Conservation (phyloP, 495 filamentous ascomycete species). For the Sporormia fimetaria region DNA sequence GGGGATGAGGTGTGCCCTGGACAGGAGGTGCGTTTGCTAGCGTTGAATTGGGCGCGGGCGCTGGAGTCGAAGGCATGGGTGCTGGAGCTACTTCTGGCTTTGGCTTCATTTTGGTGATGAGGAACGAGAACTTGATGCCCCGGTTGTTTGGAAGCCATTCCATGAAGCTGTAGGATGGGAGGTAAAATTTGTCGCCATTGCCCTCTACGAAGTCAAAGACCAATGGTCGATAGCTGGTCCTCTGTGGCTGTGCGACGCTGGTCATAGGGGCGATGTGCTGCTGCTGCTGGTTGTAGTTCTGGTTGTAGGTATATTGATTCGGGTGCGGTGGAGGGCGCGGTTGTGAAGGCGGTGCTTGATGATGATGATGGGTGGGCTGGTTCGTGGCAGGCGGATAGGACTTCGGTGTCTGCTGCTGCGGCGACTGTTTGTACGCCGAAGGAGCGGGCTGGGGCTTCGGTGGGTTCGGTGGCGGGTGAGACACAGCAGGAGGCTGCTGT, state of each 20-base stretch:
- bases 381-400: no score
- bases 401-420: no score
- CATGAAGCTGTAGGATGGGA: constrained; percentile 76
- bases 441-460: no score
- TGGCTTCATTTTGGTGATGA: constrained; percentile 52
- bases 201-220: constrained; percentile 73
- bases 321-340: constrained; percentile 14
- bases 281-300: constrained; percentile 7
- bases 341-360: neutral
- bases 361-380: constrained; percentile 16
- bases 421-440: no score
- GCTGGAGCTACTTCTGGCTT: constrained; percentile 33
- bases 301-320: constrained; percentile 3
- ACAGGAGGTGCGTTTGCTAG: neutral
- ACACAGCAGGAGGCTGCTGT: constrained; percentile 1
- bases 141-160: constrained; percentile 46
- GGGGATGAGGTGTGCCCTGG: neutral
- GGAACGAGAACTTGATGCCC: constrained; percentile 51
- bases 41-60: constrained; percentile 11
- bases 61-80: neutral
- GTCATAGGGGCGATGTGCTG: neutral
- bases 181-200: constrained; percentile 74
- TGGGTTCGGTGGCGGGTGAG: neutral
- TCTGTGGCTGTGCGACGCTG: constrained; percentile 41
- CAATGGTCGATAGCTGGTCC: constrained; percentile 46